Evolutionary conservation across 768 basidiomycete genomes (phyloP).

Genomic region (Serendipita sp.): DNA sequence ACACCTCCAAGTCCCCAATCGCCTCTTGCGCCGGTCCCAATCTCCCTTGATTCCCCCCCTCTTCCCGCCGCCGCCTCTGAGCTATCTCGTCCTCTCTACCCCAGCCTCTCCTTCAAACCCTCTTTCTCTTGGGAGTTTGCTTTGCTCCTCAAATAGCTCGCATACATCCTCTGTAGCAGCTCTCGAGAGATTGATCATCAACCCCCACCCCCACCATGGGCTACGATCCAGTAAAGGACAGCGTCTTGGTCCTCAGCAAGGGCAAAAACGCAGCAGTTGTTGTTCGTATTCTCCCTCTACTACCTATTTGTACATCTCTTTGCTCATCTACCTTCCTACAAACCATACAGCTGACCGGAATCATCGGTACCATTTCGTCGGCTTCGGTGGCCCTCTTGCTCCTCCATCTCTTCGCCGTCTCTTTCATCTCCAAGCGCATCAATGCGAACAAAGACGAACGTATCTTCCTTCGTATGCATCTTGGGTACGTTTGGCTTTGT

Average conservation of each 20-base stretch:
- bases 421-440: not conserved
- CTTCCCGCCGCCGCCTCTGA: too few species aligned
- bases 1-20: too few species aligned
- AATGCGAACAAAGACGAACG: constrained; percentile 3
- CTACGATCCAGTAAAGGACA: not conserved
- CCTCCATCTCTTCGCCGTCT: constrained; percentile 2
- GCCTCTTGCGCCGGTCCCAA: too few species aligned
- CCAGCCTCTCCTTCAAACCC: too few species aligned
- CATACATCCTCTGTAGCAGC: too few species aligned
- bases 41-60: too few species aligned
- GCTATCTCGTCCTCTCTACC: too few species aligned
- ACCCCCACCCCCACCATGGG: too few species aligned
- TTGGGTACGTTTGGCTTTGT: not conserved
- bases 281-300: not conserved
- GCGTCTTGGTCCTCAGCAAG: not conserved
- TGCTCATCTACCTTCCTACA: not conserved
- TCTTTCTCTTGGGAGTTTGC: too few species aligned
- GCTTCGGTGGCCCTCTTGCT: not conserved
- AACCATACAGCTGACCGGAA: not conserved
- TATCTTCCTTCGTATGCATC: constrained; percentile 2
- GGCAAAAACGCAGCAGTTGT: not conserved
- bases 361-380: not conserved
- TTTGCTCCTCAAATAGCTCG: too few species aligned
- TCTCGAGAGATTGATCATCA: too few species aligned
- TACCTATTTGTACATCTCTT: not conserved